Evolutionary conservation across 345 rosid species (phyloP), one percentile per base, ranked within the genome.

Genomic region (Gossypium arboreum): DNA sequence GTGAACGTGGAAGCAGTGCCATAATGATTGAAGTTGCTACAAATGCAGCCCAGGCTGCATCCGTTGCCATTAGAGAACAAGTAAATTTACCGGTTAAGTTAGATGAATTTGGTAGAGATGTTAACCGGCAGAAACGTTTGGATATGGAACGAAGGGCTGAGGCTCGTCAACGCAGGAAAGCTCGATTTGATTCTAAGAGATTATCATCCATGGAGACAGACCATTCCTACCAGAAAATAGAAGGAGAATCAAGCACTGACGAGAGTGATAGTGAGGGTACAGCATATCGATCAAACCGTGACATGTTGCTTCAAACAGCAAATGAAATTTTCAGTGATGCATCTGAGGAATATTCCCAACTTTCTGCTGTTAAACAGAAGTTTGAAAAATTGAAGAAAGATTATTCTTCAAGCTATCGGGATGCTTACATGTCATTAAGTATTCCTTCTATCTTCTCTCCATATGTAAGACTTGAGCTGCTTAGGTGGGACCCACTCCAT

Each of bases 201-300:
- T 75, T 87, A 55, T 88, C 89, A 70, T 86, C 87, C 70, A 84
- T 92, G 97, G 89, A 91, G 73, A 47, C 88, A 34, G 94, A 92
- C 39, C 68, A 76, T 77, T 74, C 90, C 51, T 73, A 78, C 79
- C 84, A 76, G 79, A 92, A 89, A 87, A 72, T 90, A 78, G 98
- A 94, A 86, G 98, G 98, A 75, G 98, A 94, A 85, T 93, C 97
- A 8, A 93, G 96, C 87, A 90, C 96, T 55, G 99, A 95, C 83
- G 98, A 94, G 85, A 94, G 98, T 71, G 97, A 94, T 78, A 85
- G 89, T 80, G 99, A 94, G 81, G 86, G 81, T 80, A 82, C 85
- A 74, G 97, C 98, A 74, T 92, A 91, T 78, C 83, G 81, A 82
- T 93, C 95, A 62, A 87, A 80, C 77, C 83, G 94, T 39, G 88